Evolutionary conservation across 163 green algal species (phyloP).

Genomic region (Smithsoniella earleae): DNA sequence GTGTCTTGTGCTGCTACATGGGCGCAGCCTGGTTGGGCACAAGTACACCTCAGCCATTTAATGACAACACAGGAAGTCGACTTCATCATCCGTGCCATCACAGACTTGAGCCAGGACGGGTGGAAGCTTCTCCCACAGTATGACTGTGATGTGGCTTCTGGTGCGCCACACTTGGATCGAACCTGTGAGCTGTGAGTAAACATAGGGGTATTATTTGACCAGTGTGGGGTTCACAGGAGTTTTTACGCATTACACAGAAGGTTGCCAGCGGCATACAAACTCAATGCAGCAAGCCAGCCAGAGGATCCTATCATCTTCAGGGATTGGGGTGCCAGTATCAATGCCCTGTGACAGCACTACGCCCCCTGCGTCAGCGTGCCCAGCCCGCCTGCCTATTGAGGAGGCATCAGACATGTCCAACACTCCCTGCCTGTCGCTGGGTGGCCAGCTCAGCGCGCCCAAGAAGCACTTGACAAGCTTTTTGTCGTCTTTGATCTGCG

Average conservation of each 20-base stretch:
- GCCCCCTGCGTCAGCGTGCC: not conserved
- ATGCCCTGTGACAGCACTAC: not conserved
- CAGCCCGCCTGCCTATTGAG: not conserved
- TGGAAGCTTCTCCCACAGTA: constrained; percentile 29
- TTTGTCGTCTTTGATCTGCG: not conserved
- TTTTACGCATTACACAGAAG: not conserved
- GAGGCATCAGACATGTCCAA: not conserved
- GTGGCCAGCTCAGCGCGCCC: too few species aligned
- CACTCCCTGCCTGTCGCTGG: not conserved
- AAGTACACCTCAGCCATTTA: constrained; percentile 23
- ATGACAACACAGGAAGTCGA: constrained; percentile 27
- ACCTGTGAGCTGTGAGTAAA: not conserved
- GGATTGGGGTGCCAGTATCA: not conserved
- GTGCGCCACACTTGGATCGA: not conserved
- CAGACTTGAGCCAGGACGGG: not conserved
- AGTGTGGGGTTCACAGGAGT: not conserved
- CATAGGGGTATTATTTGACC: not conserved
- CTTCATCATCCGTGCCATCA: constrained; percentile 21
- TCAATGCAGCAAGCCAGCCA: not conserved
- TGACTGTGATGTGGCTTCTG: not conserved
- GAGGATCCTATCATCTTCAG: not conserved
- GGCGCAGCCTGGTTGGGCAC: constrained; percentile 7
- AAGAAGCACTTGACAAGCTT: too few species aligned
- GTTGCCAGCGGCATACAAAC: not conserved
- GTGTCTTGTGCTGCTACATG: not conserved